Evolutionary conservation across 176 grass and related monocot species (phyloP).

Genomic region (Ensete ventricosum): DNA sequence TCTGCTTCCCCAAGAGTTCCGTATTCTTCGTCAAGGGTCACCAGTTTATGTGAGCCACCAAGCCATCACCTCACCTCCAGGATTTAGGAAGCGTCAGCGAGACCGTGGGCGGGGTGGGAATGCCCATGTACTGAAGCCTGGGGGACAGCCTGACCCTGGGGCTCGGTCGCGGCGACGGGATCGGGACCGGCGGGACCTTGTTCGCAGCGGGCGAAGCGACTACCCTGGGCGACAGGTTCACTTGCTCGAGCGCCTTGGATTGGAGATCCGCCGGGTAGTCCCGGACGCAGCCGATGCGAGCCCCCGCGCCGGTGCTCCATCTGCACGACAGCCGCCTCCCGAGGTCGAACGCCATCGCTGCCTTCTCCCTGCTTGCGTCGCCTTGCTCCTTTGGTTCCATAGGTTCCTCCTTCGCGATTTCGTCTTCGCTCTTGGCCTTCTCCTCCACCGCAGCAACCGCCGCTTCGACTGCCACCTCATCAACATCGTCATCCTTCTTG

Average conservation of each 20-base stretch:
- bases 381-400: slow-evolving; percentile 15
- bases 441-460: slow-evolving; percentile 4
- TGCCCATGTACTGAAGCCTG: slow-evolving; percentile 41
- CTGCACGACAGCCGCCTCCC: slow-evolving; percentile 43
- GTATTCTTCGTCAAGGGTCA: neutral
- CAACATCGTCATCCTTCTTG: slow-evolving; percentile 19
- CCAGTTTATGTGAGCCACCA: too few species aligned
- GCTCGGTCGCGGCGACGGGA: slow-evolving; percentile 27
- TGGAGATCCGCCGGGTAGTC: slow-evolving; percentile 87
- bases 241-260: slow-evolving; percentile 79
- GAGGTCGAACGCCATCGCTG: neutral
- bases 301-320: slow-evolving; percentile 64
- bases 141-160: slow-evolving; percentile 25
- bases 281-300: slow-evolving; percentile 78
- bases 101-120: slow-evolving; percentile 42
- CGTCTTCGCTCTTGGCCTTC: neutral
- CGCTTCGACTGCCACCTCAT: slow-evolving; percentile 5
- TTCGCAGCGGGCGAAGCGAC: slow-evolving; percentile 28
- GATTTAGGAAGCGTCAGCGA: slow-evolving; percentile 53
- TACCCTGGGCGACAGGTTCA: slow-evolving; percentile 75
- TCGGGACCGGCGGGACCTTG: slow-evolving; percentile 4
- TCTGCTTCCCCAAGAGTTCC: too few species aligned
- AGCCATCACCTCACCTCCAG: neutral
- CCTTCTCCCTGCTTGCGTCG: neutral
- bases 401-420: neutral